A percentile compares a stretch with the other conserved stretches of the same genome.
Conservation (phyloP, 495 filamentous ascomycete genomes). For the Hyaloscypha finlandica region DNA sequence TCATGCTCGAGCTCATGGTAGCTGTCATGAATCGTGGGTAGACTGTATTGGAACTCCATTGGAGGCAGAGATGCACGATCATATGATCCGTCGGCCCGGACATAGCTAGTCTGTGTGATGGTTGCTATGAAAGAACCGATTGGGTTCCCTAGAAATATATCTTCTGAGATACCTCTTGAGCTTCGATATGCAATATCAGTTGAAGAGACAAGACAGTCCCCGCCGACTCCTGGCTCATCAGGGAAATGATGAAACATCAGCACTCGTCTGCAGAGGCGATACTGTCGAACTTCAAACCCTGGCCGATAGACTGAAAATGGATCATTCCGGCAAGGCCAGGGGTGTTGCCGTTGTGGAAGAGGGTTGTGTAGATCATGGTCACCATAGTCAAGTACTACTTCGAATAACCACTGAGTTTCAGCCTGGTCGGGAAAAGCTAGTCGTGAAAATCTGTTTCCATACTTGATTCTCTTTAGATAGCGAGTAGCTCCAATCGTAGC, state of each 20-base stretch:
- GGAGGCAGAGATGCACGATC: too few species aligned
- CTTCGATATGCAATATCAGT: slow-evolving; percentile 27
- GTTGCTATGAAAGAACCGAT: too few species aligned
- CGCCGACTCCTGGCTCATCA: slow-evolving; percentile 19
- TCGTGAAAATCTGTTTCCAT: too few species aligned
- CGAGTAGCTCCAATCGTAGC: slow-evolving; percentile 10
- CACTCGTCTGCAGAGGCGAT: slow-evolving; percentile 37
- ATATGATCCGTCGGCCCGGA: too few species aligned
- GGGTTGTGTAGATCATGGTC: slow-evolving; percentile 19
- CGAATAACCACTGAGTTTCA: slow-evolving; percentile 39
- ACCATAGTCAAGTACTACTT: slow-evolving; percentile 41
- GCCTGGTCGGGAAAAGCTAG: too few species aligned
- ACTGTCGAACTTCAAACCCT: slow-evolving; percentile 38
- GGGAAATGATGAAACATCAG: slow-evolving; percentile 42
- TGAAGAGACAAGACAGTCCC: slow-evolving; percentile 31
- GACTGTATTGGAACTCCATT: too few species aligned
- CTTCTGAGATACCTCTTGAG: too few species aligned
- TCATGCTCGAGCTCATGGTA: too few species aligned
- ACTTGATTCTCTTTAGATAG: slow-evolving; percentile 36
- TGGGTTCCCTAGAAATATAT: too few species aligned
- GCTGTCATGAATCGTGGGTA: too few species aligned
- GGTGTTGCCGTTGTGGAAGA: too few species aligned
- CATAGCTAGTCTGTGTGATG: too few species aligned
- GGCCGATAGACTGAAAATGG: slow-evolving; percentile 33
- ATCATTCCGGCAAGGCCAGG: slow-evolving; percentile 20